Conservation (phyloP, 768 basidiomycete genomes). For the Lactarius akahatsu region DNA sequence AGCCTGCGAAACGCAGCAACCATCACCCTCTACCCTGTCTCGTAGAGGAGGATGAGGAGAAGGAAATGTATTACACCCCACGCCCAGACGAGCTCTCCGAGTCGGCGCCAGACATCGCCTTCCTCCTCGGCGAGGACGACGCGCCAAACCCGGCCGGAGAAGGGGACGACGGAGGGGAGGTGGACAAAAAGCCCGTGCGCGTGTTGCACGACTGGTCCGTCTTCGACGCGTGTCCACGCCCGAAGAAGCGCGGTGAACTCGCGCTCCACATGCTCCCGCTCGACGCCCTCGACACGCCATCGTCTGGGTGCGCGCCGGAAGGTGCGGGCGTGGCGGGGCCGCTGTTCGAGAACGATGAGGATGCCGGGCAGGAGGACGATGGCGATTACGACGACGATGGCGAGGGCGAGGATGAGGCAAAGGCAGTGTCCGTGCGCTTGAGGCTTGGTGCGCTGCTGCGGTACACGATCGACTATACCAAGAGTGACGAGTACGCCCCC, state of each 20-base stretch:
- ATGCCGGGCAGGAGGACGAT: conserved; percentile 34
- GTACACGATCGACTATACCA: conserved; percentile 52
- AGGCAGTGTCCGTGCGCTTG: conserved; percentile 35
- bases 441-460: conserved; percentile 48
- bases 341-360: conserved; percentile 40
- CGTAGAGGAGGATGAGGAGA: background rate
- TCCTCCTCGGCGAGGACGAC: conserved; percentile 35
- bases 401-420: conserved; percentile 31
- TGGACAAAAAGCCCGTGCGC: conserved; percentile 49
- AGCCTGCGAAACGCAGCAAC: conserved; percentile 16
- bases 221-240: conserved; percentile 48
- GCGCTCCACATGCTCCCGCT: conserved; percentile 45
- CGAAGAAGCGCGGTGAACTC: conserved; percentile 31
- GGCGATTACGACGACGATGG: conserved; percentile 35
- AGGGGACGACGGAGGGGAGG: conserved; percentile 27
- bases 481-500: conserved; percentile 49
- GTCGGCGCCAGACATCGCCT: conserved; percentile 9
- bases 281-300: conserved; percentile 44
- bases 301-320: conserved; percentile 38
- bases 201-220: conserved; percentile 57
- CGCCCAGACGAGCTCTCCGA: conserved; percentile 24
- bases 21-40: background rate
- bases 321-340: conserved; percentile 57
- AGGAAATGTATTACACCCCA: conserved; percentile 12
- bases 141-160: conserved; percentile 26